Evolutionary conservation across 2,329 filamentous ascomycete species (phyloP).

Genomic region (Hymenotorrendiella dingleyae): DNA sequence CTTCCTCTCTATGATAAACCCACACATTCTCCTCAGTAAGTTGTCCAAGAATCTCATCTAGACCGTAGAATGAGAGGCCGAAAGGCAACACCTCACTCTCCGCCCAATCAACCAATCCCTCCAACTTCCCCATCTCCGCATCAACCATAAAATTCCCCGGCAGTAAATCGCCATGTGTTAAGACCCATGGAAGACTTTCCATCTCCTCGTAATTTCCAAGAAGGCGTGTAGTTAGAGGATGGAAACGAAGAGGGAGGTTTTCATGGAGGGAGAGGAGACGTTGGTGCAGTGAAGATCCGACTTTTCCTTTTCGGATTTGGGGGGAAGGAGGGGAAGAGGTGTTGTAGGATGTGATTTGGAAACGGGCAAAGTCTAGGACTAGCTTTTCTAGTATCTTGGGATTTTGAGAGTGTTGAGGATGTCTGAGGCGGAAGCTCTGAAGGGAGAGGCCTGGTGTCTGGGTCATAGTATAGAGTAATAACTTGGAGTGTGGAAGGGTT

Average conservation of each 20-base stretch:
- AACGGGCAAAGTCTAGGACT: neutral
- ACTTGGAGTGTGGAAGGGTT: conserved; percentile 25
- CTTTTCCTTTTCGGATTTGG: conserved; percentile 24
- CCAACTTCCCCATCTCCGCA: conserved; percentile 37
- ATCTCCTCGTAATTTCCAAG: conserved; percentile 32
- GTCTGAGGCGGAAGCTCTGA: conserved; percentile 28
- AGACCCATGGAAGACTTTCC: conserved; percentile 43
- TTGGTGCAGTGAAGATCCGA: conserved; percentile 38
- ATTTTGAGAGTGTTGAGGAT: neutral
- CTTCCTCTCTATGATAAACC: conserved; percentile 40
- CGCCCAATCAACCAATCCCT: conserved; percentile 58
- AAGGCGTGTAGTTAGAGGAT: conserved; percentile 13
- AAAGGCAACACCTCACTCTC: conserved; percentile 57
- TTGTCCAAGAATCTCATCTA: conserved; percentile 52
- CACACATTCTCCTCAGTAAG: conserved; percentile 15
- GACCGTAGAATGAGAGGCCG: conserved; percentile 52
- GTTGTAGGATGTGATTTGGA: neutral
- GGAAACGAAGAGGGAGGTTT: conserved; percentile 33
- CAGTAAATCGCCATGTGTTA: conserved; percentile 57
- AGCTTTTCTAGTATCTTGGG: neutral
- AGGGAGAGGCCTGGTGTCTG: conserved; percentile 35
- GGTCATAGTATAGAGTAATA: conserved; percentile 37
- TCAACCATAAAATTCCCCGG: conserved; percentile 52
- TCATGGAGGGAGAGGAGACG: conserved; percentile 35
- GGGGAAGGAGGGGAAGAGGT: conserved; percentile 1